Percentiles rank a stretch among this genome's conserved stretches.
Conservation (phyloP, 495 filamentous ascomycete species). For the Friedmanniomyces simplex region DNA sequence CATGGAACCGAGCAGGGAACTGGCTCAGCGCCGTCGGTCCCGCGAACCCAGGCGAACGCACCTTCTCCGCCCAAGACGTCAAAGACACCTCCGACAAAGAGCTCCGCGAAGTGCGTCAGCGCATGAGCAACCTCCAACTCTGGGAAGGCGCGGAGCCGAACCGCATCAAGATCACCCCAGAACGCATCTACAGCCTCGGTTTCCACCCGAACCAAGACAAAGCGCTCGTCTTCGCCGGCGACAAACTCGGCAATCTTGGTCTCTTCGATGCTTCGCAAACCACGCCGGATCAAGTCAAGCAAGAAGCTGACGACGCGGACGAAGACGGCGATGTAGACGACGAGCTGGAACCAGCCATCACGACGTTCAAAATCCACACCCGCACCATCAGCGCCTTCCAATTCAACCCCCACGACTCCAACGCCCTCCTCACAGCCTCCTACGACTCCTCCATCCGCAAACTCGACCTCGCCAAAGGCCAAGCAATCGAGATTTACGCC, state of each 20-base stretch:
- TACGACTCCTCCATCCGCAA: conserved; percentile 91
- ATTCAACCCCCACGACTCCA: conserved; percentile 59
- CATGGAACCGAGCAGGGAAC: conserved; percentile 42
- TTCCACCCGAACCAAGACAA: conserved; percentile 85
- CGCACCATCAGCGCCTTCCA: conserved; percentile 79
- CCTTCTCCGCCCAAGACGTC: conserved; percentile 73
- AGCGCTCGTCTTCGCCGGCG: conserved; percentile 84
- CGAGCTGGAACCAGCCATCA: conserved; percentile 61
- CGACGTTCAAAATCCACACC: conserved; percentile 78
- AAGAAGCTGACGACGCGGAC: conserved; percentile 35
- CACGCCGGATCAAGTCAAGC: conserved; percentile 39
- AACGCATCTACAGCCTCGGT: conserved; percentile 76
- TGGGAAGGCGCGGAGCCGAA: conserved; percentile 76
- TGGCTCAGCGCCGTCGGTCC: conserved; percentile 49
- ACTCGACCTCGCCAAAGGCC: conserved; percentile 68
- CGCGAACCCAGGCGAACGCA: conserved; percentile 66
- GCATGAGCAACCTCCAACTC: conserved; percentile 67
- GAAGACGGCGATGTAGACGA: conserved; percentile 54
- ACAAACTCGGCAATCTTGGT: conserved; percentile 88
- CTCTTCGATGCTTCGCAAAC: conserved; percentile 85
- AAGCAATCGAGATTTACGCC: conserved; percentile 68
- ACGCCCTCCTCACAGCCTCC: conserved; percentile 68
- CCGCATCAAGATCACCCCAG: conserved; percentile 84
- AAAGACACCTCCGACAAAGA: conserved; percentile 69
- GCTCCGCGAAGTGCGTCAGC: conserved; percentile 63